Percentiles rank a stretch among this genome's conserved stretches.
Conservation (phyloP, 306 rosid genomes). For the Malus sieversii region DNA sequence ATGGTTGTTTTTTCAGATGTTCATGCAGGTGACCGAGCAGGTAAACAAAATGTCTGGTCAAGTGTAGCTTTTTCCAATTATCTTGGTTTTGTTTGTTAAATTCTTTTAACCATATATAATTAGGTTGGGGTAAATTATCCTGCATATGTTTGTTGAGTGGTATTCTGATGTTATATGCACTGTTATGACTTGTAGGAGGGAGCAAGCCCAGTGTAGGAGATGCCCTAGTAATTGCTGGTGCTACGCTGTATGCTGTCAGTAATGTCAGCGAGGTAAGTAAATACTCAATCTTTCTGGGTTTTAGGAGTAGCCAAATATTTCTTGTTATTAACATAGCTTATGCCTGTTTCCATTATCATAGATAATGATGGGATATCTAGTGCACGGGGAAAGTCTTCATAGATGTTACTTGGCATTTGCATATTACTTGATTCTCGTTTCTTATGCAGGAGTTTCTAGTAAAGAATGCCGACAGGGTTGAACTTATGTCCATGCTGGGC, state of each 20-base stretch:
- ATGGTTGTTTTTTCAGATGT: slow-evolving; percentile 85
- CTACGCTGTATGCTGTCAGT: slow-evolving; percentile 77
- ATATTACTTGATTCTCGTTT: slow-evolving; percentile 6
- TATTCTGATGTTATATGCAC: slow-evolving; percentile 20
- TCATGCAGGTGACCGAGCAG: slow-evolving; percentile 77
- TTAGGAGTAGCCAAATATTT: background rate
- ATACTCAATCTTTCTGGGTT: background rate
- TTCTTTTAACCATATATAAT: background rate
- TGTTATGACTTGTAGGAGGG: slow-evolving; percentile 52
- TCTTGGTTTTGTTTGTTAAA: background rate
- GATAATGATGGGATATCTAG: background rate
- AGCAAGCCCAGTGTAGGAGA: slow-evolving; percentile 70
- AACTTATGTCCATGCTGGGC: slow-evolving; percentile 85
- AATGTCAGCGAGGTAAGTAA: slow-evolving; percentile 73
- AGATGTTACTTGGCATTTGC: background rate
- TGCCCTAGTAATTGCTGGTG: slow-evolving; percentile 63
- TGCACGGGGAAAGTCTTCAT: background rate
- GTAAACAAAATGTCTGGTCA: slow-evolving; percentile 25
- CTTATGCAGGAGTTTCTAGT: slow-evolving; percentile 73
- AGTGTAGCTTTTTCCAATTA: background rate
- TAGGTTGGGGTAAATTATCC: background rate
- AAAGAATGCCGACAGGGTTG: slow-evolving; percentile 81
- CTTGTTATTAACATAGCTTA: background rate
- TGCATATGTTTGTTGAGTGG: background rate
- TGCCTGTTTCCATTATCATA: background rate